These are phyloP conservation scores for Diatrype stigma DNA, from an alignment of 2,329 filamentous ascomycete genomes.

Conservation along the genomic window DNA sequence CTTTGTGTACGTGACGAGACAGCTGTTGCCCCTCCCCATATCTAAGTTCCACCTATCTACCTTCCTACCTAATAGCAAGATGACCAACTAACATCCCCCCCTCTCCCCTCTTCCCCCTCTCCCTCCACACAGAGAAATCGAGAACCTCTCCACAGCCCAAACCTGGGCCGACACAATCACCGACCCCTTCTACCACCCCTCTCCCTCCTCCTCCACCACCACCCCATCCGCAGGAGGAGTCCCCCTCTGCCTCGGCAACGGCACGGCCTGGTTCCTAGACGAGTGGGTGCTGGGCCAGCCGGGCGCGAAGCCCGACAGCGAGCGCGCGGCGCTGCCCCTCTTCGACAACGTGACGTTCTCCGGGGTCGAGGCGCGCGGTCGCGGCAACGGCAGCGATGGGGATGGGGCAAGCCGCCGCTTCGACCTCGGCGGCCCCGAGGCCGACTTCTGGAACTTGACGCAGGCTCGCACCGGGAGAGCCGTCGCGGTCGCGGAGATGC, in stretches of 20 bases:
- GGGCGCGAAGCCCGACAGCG: neutral
- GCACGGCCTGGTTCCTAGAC: neutral
- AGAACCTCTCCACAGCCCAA: neutral
- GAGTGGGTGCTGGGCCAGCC: neutral
- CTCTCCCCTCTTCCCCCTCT: neutral
- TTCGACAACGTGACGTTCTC: constrained; percentile 1
- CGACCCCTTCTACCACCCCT: too few species aligned
- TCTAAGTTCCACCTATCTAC: too few species aligned
- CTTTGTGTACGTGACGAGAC: neutral
- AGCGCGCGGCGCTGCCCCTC: neutral
- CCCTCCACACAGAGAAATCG: neutral
- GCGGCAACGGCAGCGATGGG: neutral
- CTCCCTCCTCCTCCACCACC: too few species aligned
- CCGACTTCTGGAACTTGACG: neutral
- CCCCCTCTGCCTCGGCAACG: neutral
- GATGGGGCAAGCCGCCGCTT: neutral
- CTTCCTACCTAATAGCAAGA: too few species aligned
- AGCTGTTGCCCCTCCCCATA: too few species aligned
- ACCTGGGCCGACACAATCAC: neutral
- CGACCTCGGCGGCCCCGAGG: neutral
- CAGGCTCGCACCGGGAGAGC: neutral
- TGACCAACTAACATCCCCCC: too few species aligned
- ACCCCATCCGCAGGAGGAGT: too few species aligned
- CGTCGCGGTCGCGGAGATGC: neutral
- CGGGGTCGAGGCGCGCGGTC: neutral